Base-by-base conservation (phyloP, 169 alveolate species). In the Plasmodium fragile region DNA sequence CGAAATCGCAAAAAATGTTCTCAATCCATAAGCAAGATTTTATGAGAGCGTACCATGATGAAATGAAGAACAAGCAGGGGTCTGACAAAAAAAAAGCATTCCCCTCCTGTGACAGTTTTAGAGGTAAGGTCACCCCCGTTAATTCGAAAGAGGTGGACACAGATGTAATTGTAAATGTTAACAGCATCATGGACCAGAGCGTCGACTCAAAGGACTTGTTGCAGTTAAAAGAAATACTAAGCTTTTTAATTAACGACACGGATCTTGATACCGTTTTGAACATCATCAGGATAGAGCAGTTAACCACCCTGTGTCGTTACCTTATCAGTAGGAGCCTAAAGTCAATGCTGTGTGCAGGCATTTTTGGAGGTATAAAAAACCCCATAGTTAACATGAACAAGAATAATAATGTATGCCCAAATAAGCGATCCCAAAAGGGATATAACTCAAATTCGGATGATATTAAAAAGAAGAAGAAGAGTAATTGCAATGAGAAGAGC, bases 301-400 rank as follows among this genome's bases (percentile, higher is more conserved):
- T 95, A 52, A 80, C 96, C 8, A 65, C 95, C 49, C 72, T 95
- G 32, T 82, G 94, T 41, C 85, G 95, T n/a, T 92, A 90, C 32
- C 81, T 95, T 45, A 92, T 91, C 59, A 71, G 95, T 75, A 69
- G 96, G 70, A 95, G 97, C 78, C 70, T 95, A 73, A 87, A 91
- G 85, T 95, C 97, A 11, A 92, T 95, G 81, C 83, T 95, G 13
- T 82, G 95, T 72, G 97, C 97, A 11, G 97, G 97, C 55, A 75
- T 95, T 43, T 95, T 95, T 59, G 94, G 93, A 73, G 95, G 85
- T 65, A 85, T 84, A 79, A 82, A 34, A 90, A 84, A 93, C 82
- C 84, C 92, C 69, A 80, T 91, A 91, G 73, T 81, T 49, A 91
- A 52, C 75, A 53, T 70, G 55, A 81, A 55, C 22, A 91, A 81